Percentiles rank a stretch among this genome's conserved stretches.
These are phyloP conservation scores for Leishmania mexicana DNA, from an alignment of 208 protist genomes.

Conservation along the genomic window DNA sequence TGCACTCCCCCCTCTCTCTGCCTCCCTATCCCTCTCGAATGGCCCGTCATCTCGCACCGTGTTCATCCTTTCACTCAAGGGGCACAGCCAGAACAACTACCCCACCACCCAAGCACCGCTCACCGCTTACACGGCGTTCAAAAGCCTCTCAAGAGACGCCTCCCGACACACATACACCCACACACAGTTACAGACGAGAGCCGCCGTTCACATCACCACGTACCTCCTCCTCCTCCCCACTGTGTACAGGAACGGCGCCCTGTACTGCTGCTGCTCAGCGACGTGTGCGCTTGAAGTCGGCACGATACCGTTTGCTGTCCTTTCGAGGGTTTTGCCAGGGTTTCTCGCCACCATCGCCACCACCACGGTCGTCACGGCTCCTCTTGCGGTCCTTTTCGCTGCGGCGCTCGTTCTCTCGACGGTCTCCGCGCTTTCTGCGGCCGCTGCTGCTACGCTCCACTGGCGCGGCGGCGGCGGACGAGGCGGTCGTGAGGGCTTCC, in stretches of 20 bases:
- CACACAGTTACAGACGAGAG: background rate
- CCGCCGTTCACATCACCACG: background rate
- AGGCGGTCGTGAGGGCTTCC: background rate
- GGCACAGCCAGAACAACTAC: background rate
- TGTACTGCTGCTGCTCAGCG: constrained; percentile 1
- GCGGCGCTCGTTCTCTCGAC: background rate
- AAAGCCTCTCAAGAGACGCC: background rate
- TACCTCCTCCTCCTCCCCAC: no score
- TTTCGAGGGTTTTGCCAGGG: background rate
- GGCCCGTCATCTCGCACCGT: background rate
- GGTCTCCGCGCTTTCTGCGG: background rate
- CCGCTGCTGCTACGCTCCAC: background rate
- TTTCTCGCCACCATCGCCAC: background rate
- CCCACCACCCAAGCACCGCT: background rate
- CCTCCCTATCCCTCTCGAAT: background rate
- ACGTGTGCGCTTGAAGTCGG: background rate
- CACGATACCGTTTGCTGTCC: background rate
- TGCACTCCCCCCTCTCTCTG: background rate
- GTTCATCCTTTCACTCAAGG: background rate
- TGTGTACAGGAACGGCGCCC: no score
- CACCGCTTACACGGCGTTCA: background rate
- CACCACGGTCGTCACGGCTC: background rate
- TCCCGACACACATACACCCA: background rate
- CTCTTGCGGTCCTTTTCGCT: constrained; percentile 1
- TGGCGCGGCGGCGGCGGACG: background rate